Conservation (phyloP, 2,329 filamentous ascomycete genomes). For the Tolypocladium paradoxum region DNA sequence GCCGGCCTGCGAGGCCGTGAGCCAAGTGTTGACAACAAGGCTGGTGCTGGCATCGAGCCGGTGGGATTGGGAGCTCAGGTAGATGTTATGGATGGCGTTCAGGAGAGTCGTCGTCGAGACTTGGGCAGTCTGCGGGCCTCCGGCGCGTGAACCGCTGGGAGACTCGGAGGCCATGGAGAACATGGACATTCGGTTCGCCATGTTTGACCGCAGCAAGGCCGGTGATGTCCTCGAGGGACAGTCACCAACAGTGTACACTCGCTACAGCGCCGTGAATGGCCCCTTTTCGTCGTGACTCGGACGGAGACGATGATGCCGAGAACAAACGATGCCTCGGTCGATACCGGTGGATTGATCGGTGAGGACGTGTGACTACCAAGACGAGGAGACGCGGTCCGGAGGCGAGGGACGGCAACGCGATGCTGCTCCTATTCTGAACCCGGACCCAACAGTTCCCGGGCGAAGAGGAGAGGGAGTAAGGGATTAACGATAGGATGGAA, state of each 20-base stretch:
- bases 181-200: slow-evolving; percentile 58
- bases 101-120: slow-evolving; percentile 88
- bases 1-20: slow-evolving; percentile 64
- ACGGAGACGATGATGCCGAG: neutral
- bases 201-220: slow-evolving; percentile 18
- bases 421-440: neutral
- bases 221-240: slow-evolving; percentile 28
- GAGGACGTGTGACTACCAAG: neutral
- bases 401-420: neutral
- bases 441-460: neutral
- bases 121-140: slow-evolving; percentile 61
- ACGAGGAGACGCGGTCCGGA: neutral
- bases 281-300: neutral
- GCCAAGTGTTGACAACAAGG: slow-evolving; percentile 90
- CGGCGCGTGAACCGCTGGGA: slow-evolving; percentile 42
- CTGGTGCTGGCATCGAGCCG: slow-evolving; percentile 82
- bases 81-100: slow-evolving; percentile 84
- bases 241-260: slow-evolving; percentile 15
- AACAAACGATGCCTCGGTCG: neutral
- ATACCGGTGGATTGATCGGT: neutral
- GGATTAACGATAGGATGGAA: slow-evolving; percentile 26
- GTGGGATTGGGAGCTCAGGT: slow-evolving; percentile 73
- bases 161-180: slow-evolving; percentile 58
- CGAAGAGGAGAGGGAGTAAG: neutral
- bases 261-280: neutral